phyloP scores from a whole-genome alignment of 2,329 filamentous ascomycete species.

The Aureobasidium leucospermi region DNA sequence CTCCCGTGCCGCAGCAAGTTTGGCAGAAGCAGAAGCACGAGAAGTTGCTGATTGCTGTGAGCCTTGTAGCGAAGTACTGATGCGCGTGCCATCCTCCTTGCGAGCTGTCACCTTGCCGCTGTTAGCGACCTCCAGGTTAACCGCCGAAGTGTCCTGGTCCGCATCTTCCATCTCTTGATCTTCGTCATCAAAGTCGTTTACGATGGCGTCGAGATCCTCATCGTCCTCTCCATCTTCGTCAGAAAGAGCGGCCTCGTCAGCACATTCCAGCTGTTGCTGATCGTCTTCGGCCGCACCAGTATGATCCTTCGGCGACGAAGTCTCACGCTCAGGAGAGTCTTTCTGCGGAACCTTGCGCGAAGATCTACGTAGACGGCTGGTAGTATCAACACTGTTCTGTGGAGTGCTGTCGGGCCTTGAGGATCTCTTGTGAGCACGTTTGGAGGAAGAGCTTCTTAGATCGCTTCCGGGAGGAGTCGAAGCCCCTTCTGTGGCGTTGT shows the following conservation, averaged over 20 bases:
- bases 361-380: constrained; percentile 24
- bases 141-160: constrained; percentile 72
- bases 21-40: constrained; percentile 25
- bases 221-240: constrained; percentile 46
- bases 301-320: constrained; percentile 39
- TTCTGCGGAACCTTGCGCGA: constrained; percentile 26
- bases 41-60: constrained; percentile 27
- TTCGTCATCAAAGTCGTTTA: constrained; percentile 85
- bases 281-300: constrained; percentile 54
- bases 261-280: constrained; percentile 74
- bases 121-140: constrained; percentile 82
- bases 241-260: constrained; percentile 79
- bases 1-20: constrained; percentile 27
- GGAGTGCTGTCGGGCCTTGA: constrained; percentile 11
- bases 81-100: constrained; percentile 82
- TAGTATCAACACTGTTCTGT: background rate
- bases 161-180: constrained; percentile 66
- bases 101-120: constrained; percentile 83
- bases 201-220: constrained; percentile 69
- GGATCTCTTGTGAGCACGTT: constrained; percentile 1
- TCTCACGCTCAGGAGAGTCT: constrained; percentile 13
- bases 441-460: background rate
- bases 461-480: constrained; percentile 6
- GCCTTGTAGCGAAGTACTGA: constrained; percentile 69
- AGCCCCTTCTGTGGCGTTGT: constrained; percentile 52